Base-by-base conservation (phyloP, 495 filamentous ascomycete species). In the Penicillium lagena region DNA sequence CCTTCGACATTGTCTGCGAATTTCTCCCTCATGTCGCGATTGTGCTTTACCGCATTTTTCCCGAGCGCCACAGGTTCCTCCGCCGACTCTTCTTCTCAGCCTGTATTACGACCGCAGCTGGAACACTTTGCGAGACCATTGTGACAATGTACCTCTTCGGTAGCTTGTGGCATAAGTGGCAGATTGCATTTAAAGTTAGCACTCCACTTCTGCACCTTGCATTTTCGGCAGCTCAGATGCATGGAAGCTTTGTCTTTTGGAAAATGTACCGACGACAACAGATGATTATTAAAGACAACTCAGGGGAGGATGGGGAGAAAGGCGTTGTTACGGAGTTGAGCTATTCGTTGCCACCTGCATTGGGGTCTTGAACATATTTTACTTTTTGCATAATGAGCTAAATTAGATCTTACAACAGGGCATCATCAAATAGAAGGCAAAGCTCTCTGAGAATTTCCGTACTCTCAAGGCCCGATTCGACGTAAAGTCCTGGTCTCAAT, bases 131-230 rank as follows among this genome's bases (percentile, higher is more conserved):
- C 30, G 73, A 76, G 50, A 75, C 72, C 0, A 50, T 72, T 7
- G 59, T 76, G 32, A 65, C 68, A 0, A 74, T 76, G 68, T 74
- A 60, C 37, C 54, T 76, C 1, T 75, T 76, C 53, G 72, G 71
- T 1, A 63, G 50, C 43, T 46, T 74, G 7, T 76, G 73, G 73
- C 8, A 51, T 15, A 48, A 59, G 4, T 75, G 73, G 73, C 55
- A 66, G 29, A 47, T 73, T 33, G 67, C 67, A 1, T 75, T 76
- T 57, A 75, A 75, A 39, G 42, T 76, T 7, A 59, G 58, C n/a
- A 75, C 71, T 3, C 73, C 73, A 0, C 32, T 76, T 7, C 49
- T 76, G n/a, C 72, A 76, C 46, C 31, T 64, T 12, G 62, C 69
- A 0, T 76, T 76, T 39, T 60, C 62, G 0, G 62, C 66, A 0